A percentile compares a stretch with the other conserved stretches of the same genome.
Evolutionary conservation across 495 filamentous ascomycete genomes (phyloP).

Genomic region (Penicillium diatomitis): DNA sequence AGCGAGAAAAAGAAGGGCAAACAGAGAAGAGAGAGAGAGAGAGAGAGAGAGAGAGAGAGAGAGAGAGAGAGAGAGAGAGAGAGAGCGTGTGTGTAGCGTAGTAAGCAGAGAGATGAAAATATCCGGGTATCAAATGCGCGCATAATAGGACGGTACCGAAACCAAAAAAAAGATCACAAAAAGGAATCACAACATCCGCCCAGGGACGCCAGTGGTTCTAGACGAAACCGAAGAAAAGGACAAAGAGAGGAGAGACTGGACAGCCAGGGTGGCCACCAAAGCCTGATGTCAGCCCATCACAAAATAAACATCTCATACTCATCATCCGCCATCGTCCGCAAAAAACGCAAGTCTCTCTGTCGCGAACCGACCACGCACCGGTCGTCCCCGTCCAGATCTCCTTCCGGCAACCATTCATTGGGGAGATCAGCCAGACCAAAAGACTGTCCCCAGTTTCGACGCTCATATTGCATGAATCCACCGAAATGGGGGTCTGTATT

Average conservation of each 20-base stretch:
- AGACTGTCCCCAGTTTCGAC: conserved; percentile 37
- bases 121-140: conserved; percentile 23
- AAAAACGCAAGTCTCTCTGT: conserved; percentile 27
- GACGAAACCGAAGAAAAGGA: background rate
- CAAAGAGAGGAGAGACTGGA: background rate
- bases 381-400: conserved; percentile 25
- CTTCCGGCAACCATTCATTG: conserved; percentile 31
- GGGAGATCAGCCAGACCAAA: conserved; percentile 24
- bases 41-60: too few species aligned
- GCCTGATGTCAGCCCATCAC: conserved; percentile 1
- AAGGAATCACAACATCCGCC: conserved; percentile 1
- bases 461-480: conserved; percentile 69
- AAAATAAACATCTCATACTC: conserved; percentile 30
- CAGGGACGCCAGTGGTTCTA: too few species aligned
- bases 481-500: conserved; percentile 69
- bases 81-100: too few species aligned
- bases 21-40: too few species aligned
- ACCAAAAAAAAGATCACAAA: conserved; percentile 1
- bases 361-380: conserved; percentile 24
- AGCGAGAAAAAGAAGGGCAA: background rate
- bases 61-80: too few species aligned
- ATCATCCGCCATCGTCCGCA: conserved; percentile 24
- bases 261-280: background rate
- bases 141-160: background rate
- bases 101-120: background rate